These are phyloP conservation scores for Beta corolliflora DNA, from an alignment of 179 eudicot species.

Conservation along the genomic window DNA sequence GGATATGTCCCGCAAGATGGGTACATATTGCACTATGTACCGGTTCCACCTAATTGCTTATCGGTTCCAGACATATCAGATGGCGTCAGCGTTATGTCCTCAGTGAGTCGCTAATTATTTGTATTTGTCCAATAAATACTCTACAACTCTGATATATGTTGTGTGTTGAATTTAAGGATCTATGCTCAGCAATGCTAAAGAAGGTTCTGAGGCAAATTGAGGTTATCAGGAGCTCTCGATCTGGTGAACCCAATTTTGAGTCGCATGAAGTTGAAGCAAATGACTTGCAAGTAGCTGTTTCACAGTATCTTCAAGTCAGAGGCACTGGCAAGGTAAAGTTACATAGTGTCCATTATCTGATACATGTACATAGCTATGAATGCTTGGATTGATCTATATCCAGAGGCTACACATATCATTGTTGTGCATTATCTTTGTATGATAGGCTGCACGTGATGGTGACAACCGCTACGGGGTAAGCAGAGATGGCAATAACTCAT, in stretches of 20 bases:
- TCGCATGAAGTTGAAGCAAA: conserved; percentile 87
- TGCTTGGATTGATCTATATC: background rate
- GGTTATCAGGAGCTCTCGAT: conserved; percentile 79
- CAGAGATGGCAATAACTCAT: conserved; percentile 53
- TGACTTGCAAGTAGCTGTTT: conserved; percentile 79
- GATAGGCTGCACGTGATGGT: conserved; percentile 78
- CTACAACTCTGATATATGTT: background rate
- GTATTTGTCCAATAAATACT: background rate
- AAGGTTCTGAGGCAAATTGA: conserved; percentile 85
- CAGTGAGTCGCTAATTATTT: conserved; percentile 48
- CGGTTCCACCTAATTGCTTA: conserved; percentile 96
- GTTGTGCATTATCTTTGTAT: background rate
- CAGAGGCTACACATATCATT: background rate
- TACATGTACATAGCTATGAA: background rate
- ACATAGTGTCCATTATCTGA: background rate
- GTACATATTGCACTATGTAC: conserved; percentile 63
- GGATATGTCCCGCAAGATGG: conserved; percentile 91
- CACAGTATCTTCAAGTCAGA: conserved; percentile 76
- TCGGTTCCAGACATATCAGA: conserved; percentile 96
- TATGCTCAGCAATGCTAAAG: conserved; percentile 65
- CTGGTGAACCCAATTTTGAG: conserved; percentile 89
- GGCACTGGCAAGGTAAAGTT: conserved; percentile 81
- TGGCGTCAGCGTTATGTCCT: conserved; percentile 86
- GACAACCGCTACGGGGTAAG: conserved; percentile 63
- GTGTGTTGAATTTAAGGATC: conserved; percentile 55